phyloP scores from a whole-genome alignment of 2,329 filamentous ascomycete genomes.

The Colletotrichum cordylinicola region DNA sequence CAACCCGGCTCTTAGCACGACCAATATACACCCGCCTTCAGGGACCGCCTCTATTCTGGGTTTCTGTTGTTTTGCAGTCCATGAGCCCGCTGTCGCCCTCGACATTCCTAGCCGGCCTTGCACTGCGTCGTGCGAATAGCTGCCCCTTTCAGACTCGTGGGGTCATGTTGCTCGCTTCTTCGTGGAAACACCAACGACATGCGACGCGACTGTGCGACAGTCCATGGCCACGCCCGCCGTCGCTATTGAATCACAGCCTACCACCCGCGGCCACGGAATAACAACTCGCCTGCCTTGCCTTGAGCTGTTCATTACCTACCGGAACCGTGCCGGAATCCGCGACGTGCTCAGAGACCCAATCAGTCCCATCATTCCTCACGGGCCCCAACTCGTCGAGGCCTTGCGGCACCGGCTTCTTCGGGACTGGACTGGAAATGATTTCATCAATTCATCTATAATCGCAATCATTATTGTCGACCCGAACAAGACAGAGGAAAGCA shows the following conservation, averaged over 20 bases:
- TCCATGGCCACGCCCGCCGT: not conserved
- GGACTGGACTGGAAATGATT: not conserved
- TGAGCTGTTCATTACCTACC: not conserved
- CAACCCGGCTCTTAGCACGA: not conserved
- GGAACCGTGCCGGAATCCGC: not conserved
- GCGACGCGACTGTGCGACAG: not conserved
- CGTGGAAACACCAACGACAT: not conserved
- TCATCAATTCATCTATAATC: not conserved
- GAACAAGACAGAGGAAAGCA: not conserved
- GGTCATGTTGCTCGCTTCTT: not conserved
- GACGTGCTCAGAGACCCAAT: not conserved
- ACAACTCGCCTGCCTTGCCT: not conserved
- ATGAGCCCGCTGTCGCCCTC: not conserved
- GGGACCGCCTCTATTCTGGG: not conserved
- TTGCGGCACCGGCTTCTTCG: slow-evolving; percentile 1
- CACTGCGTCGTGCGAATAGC: not conserved
- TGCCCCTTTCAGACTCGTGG: not conserved
- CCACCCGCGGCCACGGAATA: not conserved
- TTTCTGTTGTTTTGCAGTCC: not conserved
- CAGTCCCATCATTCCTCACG: not conserved
- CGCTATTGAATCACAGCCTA: not conserved
- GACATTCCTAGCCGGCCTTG: not conserved
- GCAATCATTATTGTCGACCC: not conserved
- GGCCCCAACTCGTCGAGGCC: not conserved
- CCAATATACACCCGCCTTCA: not conserved